Conservation (phyloP, 1,284 basidiomycete genomes). For the Leccinum fuscescens region DNA sequence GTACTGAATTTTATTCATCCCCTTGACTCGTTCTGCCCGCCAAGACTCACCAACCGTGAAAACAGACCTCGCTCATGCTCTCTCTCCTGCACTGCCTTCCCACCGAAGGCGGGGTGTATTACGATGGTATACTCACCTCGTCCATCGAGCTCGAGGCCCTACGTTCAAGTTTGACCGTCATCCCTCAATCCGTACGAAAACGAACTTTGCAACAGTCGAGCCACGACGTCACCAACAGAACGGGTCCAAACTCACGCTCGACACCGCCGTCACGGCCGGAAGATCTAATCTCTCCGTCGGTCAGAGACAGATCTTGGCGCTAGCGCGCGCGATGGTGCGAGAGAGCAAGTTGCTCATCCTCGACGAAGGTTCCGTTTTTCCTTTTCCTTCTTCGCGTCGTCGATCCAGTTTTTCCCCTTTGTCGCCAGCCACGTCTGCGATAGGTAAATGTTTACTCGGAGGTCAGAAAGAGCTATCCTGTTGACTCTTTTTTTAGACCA, state of each 20-base stretch:
- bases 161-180: conserved; percentile 62
- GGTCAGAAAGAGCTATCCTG: not conserved
- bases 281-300: conserved; percentile 70
- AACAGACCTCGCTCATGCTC: conserved; percentile 48
- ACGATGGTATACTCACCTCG: conserved; percentile 46
- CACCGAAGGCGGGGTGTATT: conserved; percentile 55
- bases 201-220: conserved; percentile 38
- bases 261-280: conserved; percentile 50
- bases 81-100: conserved; percentile 54
- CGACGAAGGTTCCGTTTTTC: conserved; percentile 30
- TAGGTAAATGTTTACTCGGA: not conserved
- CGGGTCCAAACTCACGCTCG: conserved; percentile 20
- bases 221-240: not conserved
- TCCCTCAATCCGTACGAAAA: conserved; percentile 45
- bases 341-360: conserved; percentile 33
- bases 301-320: conserved; percentile 62
- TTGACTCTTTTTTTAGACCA: conserved; percentile 17
- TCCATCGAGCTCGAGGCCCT: conserved; percentile 30
- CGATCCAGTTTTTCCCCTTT: not conserved
- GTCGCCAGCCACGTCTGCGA: not conserved
- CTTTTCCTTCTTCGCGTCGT: conserved; percentile 8
- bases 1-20: not conserved
- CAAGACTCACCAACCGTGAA: not conserved
- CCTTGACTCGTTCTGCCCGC: not conserved
- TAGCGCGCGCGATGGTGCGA: conserved; percentile 41